Evolutionary conservation across 23 red algal species (phyloP).

Genomic region (Cyanidioschyzon merolae): DNA sequence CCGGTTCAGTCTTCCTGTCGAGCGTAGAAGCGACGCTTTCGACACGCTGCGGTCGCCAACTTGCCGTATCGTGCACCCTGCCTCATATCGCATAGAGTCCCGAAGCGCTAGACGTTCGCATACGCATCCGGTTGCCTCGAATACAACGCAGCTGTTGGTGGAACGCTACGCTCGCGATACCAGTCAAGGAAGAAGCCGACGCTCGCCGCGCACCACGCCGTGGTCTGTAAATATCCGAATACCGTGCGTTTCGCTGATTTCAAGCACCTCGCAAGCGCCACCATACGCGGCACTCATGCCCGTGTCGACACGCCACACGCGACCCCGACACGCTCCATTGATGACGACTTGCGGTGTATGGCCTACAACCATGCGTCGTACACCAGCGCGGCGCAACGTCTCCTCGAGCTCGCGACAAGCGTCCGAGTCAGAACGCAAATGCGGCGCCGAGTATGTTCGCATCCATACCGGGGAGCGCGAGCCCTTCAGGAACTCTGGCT

Average conservation of each 20-base stretch:
- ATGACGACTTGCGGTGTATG: constrained; percentile 85
- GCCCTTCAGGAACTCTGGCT: constrained; percentile 50
- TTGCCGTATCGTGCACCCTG: no score
- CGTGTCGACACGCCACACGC: constrained; percentile 97
- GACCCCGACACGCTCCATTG: constrained; percentile 71
- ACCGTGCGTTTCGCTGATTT: constrained; percentile 27
- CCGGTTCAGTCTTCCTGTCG: no score
- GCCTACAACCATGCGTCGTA: constrained; percentile 86
- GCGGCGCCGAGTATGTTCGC: constrained; percentile 54
- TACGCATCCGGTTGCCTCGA: no score
- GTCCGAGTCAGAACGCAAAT: constrained; percentile 14
- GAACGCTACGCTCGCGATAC: no score
- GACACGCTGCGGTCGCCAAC: no score
- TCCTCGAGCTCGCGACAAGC: constrained; percentile 46
- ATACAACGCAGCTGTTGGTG: no score
- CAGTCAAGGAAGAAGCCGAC: neutral
- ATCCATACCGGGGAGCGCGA: constrained; percentile 69
- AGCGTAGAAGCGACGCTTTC: no score
- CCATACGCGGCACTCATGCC: constrained; percentile 85
- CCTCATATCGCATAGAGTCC: no score
- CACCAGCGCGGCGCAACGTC: constrained; percentile 52
- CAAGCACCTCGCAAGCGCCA: constrained; percentile 72
- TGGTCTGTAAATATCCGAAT: neutral
- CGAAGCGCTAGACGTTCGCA: no score
- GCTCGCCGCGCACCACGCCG: neutral